phyloP scores from a whole-genome alignment of 2,329 filamentous ascomycete genomes.

The Alternaria sp. region DNA sequence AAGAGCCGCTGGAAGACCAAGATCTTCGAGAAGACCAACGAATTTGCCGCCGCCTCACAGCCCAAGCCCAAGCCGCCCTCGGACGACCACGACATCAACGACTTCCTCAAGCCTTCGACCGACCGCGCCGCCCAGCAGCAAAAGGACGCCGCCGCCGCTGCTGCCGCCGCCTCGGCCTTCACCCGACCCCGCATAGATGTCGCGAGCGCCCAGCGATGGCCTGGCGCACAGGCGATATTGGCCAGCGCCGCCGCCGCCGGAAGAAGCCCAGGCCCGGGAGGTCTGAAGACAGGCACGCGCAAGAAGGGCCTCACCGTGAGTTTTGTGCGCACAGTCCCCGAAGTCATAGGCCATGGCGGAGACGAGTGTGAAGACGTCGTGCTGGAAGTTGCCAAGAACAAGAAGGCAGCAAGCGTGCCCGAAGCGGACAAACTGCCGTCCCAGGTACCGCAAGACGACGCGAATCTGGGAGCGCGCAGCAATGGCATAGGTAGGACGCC shows the following conservation, averaged over 20 bases:
- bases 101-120: constrained; percentile 65
- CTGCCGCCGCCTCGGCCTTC: constrained; percentile 36
- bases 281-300: constrained; percentile 50
- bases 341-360: constrained; percentile 89
- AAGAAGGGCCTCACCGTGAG: constrained; percentile 76
- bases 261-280: constrained; percentile 47
- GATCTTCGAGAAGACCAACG: constrained; percentile 51
- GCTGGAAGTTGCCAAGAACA: constrained; percentile 72
- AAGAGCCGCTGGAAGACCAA: constrained; percentile 61
- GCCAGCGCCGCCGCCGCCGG: constrained; percentile 41
- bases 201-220: constrained; percentile 60
- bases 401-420: constrained; percentile 44
- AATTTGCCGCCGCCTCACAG: constrained; percentile 45
- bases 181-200: constrained; percentile 58
- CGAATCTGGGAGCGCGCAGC: constrained; percentile 34
- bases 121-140: constrained; percentile 51
- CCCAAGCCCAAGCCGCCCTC: constrained; percentile 35
- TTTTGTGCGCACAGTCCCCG: constrained; percentile 76
- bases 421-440: constrained; percentile 25
- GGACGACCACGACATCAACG: constrained; percentile 58
- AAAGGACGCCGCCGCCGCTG: constrained; percentile 22
- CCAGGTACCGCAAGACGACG: constrained; percentile 42
- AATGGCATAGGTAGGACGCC: constrained; percentile 39
- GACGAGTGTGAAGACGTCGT: constrained; percentile 81
- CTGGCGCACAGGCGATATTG: constrained; percentile 56